Conservation (phyloP, 345 rosid genomes). For the Bruguiera gymnorhiza region DNA sequence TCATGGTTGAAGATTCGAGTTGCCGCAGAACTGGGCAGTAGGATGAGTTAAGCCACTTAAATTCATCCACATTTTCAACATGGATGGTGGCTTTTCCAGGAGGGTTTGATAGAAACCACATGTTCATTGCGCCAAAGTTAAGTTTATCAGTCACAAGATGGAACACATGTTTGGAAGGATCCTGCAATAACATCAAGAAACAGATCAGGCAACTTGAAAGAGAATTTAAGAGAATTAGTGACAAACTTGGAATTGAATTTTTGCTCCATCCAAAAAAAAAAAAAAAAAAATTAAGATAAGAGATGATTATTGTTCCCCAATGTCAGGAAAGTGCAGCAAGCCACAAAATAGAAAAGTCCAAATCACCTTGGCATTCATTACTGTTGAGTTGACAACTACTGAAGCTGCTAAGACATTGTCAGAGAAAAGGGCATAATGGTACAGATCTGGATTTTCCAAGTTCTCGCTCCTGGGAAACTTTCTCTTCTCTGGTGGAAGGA, state of each 20-base stretch:
- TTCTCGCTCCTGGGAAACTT: conserved; percentile 85
- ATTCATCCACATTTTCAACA: conserved; percentile 96
- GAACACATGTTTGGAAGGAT: conserved; percentile 92
- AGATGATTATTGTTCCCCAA: neutral
- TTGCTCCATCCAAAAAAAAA: neutral
- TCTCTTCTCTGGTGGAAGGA: conserved; percentile 86
- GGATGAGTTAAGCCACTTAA: conserved; percentile 97
- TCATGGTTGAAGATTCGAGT: conserved; percentile 92
- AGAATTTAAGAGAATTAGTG: neutral
- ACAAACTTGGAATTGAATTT: neutral
- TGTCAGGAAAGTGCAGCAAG: neutral
- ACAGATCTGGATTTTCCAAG: conserved; percentile 73
- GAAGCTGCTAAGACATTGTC: conserved; percentile 99
- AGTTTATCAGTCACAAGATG: conserved; percentile 96
- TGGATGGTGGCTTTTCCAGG: conserved; percentile 92
- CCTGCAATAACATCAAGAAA: conserved; percentile 46
- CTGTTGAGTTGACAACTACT: conserved; percentile 95
- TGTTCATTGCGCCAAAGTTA: conserved; percentile 95
- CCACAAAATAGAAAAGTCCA: conserved; percentile 12
- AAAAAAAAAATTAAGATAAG: neutral
- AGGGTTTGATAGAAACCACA: conserved; percentile 97
- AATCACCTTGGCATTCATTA: conserved; percentile 86
- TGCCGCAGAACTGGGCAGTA: conserved; percentile 96
- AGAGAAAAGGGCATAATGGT: conserved; percentile 96
- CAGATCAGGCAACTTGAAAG: conserved; percentile 4